Evolutionary conservation across 2,329 filamentous ascomycete species (phyloP).

Genomic region (Podosphaera xanthii): DNA sequence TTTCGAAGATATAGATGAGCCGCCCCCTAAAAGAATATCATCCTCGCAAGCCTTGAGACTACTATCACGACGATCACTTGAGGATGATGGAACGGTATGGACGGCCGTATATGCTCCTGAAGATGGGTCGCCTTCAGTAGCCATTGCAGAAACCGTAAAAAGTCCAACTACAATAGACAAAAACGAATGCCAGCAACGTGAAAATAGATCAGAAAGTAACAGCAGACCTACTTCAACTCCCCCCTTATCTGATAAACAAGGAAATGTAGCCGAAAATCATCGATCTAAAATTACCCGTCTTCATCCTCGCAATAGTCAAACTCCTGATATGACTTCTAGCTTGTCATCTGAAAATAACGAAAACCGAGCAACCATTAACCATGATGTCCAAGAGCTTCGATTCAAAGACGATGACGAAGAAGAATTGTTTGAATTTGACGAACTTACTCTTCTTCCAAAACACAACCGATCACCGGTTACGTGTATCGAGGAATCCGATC

Average conservation of each 20-base stretch:
- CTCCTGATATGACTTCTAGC: background rate
- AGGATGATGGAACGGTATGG: conserved; percentile 20
- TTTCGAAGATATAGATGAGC: conserved; percentile 17
- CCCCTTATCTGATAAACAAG: background rate
- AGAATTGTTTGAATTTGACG: background rate
- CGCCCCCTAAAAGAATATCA: conserved; percentile 28
- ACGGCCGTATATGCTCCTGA: conserved; percentile 14
- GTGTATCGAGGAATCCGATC: background rate
- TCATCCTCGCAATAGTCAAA: background rate
- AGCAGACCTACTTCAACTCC: background rate
- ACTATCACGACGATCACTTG: conserved; percentile 27
- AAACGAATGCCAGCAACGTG: background rate
- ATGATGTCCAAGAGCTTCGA: background rate
- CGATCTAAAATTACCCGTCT: background rate
- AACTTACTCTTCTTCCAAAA: background rate
- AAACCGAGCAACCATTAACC: background rate
- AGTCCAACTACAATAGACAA: background rate
- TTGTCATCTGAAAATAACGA: background rate
- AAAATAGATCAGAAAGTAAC: background rate
- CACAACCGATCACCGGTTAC: background rate
- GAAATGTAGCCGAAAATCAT: background rate
- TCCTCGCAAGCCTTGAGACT: conserved; percentile 31
- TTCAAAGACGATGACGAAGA: background rate
- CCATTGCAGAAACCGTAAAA: conserved; percentile 1
- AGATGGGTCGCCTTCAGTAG: conserved; percentile 15